Percentiles rank a stretch among this genome's conserved stretches.
Evolutionary conservation across 768 basidiomycete species (phyloP).

Genomic region (Lactifluus piperatus): DNA sequence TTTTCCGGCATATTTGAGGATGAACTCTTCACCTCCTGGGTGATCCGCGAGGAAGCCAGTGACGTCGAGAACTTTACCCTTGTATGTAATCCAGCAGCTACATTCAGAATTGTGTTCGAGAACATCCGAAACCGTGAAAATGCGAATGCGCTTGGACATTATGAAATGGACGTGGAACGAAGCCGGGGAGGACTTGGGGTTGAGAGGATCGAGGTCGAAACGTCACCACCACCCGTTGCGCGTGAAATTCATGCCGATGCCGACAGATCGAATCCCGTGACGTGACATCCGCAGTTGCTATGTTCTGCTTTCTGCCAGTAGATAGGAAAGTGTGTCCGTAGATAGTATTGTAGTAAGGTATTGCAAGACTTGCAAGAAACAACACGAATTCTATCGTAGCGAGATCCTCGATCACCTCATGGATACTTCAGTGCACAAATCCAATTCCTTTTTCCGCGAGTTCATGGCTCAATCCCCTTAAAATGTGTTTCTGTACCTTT

Average conservation of each 20-base stretch:
- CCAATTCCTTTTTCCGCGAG: conserved; percentile 42
- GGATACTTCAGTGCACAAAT: background rate
- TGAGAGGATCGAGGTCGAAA: too few species aligned
- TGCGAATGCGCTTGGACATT: conserved; percentile 59
- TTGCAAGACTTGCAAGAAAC: too few species aligned
- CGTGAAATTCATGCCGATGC: too few species aligned
- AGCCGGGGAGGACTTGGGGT: background rate
- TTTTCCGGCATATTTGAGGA: conserved; percentile 74
- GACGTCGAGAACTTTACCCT: conserved; percentile 85
- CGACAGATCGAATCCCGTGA: too few species aligned
- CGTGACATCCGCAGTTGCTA: too few species aligned
- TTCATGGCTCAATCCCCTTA: conserved; percentile 59
- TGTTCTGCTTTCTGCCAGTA: too few species aligned
- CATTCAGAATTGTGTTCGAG: conserved; percentile 44
- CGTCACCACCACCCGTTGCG: background rate
- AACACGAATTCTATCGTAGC: too few species aligned
- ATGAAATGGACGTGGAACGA: conserved; percentile 19
- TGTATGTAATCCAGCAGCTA: conserved; percentile 78
- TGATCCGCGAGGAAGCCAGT: conserved; percentile 79
- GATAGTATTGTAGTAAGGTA: too few species aligned
- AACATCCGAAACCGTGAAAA: conserved; percentile 72
- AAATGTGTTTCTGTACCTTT: conserved; percentile 76
- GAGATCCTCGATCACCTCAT: background rate
- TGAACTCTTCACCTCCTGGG: conserved; percentile 90
- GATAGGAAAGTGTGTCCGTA: too few species aligned